phyloP scores from a whole-genome alignment of 495 filamentous ascomycete species.

The Echria macrotheca region DNA sequence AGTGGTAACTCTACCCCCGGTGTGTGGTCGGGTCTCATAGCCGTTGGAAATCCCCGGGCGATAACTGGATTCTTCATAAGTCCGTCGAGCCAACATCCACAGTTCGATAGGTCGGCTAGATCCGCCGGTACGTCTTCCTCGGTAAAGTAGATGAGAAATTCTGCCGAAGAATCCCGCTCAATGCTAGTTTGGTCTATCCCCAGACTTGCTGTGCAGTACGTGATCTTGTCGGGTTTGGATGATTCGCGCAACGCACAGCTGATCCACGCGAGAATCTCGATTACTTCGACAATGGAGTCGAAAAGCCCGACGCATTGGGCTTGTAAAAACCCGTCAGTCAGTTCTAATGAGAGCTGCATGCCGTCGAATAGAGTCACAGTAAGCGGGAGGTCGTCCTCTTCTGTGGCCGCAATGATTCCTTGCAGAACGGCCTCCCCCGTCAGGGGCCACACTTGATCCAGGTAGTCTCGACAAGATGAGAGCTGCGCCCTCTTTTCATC shows the following conservation, averaged over 20 bases:
- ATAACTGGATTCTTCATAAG: conserved; percentile 8
- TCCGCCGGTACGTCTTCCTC: neutral
- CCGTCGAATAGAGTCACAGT: neutral
- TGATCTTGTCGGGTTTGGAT: neutral
- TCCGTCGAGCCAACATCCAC: conserved; percentile 1
- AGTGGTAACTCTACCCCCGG: conserved; percentile 2
- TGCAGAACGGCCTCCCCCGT: conserved; percentile 1
- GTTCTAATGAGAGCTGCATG: neutral
- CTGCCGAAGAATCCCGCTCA: neutral
- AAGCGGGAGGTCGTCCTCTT: neutral
- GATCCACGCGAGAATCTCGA: conserved; percentile 3
- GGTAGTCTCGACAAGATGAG: neutral
- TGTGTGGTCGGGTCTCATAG: neutral
- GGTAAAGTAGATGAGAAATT: neutral
- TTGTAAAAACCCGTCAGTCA: neutral
- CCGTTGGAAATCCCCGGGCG: conserved; percentile 5
- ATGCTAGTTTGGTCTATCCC: neutral
- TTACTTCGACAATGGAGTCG: conserved; percentile 7
- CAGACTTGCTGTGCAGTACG: neutral
- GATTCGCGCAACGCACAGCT: conserved; percentile 6
- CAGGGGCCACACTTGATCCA: conserved; percentile 5
- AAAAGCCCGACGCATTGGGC: conserved; percentile 3
- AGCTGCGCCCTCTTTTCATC: neutral
- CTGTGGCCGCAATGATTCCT: neutral
- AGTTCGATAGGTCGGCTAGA: neutral